These are phyloP conservation scores for Colletotrichum caudatum DNA, from an alignment of 2,329 filamentous ascomycete species.

Conservation along the genomic window DNA sequence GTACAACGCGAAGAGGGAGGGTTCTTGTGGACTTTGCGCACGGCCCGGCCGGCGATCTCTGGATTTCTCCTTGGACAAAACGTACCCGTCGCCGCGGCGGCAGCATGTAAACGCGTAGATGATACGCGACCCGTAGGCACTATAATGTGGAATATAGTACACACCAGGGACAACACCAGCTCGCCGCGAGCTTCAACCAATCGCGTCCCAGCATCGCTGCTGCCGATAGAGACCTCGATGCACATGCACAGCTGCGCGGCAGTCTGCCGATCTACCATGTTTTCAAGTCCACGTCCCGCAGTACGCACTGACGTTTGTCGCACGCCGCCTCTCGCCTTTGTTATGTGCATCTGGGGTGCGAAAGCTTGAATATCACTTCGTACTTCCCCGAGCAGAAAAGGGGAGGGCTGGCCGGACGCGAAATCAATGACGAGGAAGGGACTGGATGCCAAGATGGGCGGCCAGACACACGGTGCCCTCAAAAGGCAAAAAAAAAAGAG, in stretches of 20 bases:
- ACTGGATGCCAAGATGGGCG: background rate
- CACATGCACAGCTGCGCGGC: background rate
- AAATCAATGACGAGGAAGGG: background rate
- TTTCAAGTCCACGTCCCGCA: background rate
- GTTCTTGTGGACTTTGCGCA: background rate
- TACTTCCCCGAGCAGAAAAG: background rate
- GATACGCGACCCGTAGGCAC: background rate
- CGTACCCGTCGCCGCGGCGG: background rate
- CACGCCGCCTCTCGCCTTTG: background rate
- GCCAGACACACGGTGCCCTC: constrained; percentile 3
- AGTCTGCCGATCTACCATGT: background rate
- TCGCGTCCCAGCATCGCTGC: background rate
- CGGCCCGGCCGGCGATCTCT: background rate
- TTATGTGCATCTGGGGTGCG: background rate
- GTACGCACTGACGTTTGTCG: background rate
- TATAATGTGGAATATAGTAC: background rate
- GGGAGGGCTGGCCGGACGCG: background rate
- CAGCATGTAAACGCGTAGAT: background rate
- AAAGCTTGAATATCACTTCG: background rate
- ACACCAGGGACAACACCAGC: background rate
- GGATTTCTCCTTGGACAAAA: background rate
- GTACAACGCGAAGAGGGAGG: background rate
- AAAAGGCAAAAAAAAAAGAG: background rate
- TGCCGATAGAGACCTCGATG: background rate
- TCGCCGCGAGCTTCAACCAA: background rate